Evolutionary conservation across 2,329 filamentous ascomycete genomes (phyloP).

Genomic region (Xylariaceae sp.): DNA sequence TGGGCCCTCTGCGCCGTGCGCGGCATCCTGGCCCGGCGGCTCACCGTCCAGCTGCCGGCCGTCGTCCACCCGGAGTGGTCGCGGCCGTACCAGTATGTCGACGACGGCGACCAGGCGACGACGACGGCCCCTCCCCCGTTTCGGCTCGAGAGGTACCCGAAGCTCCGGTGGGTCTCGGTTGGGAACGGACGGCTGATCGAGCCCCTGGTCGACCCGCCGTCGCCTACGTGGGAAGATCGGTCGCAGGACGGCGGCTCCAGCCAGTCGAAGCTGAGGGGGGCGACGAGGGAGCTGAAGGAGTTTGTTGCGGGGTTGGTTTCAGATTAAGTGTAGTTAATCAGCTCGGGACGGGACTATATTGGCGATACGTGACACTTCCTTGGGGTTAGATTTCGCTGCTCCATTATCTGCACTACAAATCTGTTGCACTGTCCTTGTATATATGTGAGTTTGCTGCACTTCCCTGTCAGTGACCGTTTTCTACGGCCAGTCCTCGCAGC

Average conservation of each 20-base stretch:
- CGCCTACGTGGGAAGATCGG: background rate
- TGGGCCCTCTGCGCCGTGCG: conserved; percentile 19
- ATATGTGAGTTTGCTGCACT: no score
- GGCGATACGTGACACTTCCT: no score
- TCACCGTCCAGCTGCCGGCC: conserved; percentile 19
- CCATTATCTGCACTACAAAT: no score
- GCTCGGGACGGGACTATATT: no score
- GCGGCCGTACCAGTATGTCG: conserved; percentile 16
- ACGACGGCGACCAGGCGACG: conserved; percentile 6
- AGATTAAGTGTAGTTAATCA: no score
- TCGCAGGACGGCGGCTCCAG: background rate
- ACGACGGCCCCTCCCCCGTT: no score
- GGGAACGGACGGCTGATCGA: conserved; percentile 2
- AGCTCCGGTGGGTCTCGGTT: conserved; percentile 2
- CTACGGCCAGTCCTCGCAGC: no score
- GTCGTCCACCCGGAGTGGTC: conserved; percentile 13
- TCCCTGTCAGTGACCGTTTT: no score
- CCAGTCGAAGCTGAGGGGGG: background rate
- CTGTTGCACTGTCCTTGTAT: no score
- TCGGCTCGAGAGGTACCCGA: conserved; percentile 13
- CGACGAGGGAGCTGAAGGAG: background rate
- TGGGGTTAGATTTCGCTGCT: no score
- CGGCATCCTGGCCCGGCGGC: conserved; percentile 16
- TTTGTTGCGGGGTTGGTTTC: background rate
- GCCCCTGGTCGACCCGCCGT: conserved; percentile 2